Evolutionary conservation across 164 flowering plant genomes (phyloP).

Genomic region (Aristolochia fimbriata): DNA sequence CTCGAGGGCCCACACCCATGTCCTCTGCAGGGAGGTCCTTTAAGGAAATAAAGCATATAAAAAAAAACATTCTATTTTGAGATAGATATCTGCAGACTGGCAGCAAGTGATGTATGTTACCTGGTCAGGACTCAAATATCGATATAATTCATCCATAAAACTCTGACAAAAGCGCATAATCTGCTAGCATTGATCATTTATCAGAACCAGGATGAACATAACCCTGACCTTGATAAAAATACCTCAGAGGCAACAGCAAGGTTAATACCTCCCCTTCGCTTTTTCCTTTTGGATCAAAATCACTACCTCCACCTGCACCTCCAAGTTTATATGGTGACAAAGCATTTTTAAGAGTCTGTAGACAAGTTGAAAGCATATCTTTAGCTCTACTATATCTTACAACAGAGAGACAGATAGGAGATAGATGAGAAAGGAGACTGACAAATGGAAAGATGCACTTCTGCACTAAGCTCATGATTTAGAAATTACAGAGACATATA

Average conservation of each 20-base stretch:
- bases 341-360: constrained; percentile 89
- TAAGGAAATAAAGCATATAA: constrained; percentile 4
- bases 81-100: neutral
- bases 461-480: too few species aligned
- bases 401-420: too few species aligned
- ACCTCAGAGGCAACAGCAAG: neutral
- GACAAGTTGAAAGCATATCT: neutral
- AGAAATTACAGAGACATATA: too few species aligned
- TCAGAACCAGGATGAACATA: neutral
- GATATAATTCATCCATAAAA: constrained; percentile 86
- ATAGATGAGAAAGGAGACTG: too few species aligned
- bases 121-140: constrained; percentile 88
- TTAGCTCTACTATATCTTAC: neutral
- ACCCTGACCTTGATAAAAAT: neutral
- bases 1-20: constrained; percentile 97
- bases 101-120: constrained; percentile 19
- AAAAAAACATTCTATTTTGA: constrained; percentile 2
- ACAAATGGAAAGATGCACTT: too few species aligned
- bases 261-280: constrained; percentile 80
- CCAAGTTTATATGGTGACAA: constrained; percentile 93
- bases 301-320: constrained; percentile 97
- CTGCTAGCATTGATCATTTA: constrained; percentile 29
- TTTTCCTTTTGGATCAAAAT: constrained; percentile 97
- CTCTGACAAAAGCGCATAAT: constrained; percentile 98
- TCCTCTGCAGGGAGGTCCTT: constrained; percentile 99